phyloP scores from a whole-genome alignment of 2,329 filamentous ascomycete genomes.

The Aspergillus phoenicis region DNA sequence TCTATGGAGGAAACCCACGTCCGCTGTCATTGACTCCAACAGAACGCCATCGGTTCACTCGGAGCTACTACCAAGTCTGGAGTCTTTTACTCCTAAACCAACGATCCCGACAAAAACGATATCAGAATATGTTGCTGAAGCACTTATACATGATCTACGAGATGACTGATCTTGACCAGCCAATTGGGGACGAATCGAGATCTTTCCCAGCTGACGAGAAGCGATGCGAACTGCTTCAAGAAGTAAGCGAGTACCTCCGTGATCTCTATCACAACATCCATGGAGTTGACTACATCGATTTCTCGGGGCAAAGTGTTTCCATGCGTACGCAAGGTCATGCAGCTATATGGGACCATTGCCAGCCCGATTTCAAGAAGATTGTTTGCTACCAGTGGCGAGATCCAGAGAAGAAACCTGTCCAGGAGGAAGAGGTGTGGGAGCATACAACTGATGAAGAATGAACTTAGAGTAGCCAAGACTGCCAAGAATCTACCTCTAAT shows the following conservation, averaged over 20 bases:
- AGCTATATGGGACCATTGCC: neutral
- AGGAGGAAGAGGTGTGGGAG: neutral
- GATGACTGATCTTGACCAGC: neutral
- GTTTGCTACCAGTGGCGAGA: neutral
- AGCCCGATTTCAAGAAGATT: neutral
- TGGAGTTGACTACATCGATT: neutral
- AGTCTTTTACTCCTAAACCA: neutral
- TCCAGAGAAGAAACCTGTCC: neutral
- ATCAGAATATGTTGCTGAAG: neutral
- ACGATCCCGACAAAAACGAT: neutral
- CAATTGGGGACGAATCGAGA: neutral
- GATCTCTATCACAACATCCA: neutral
- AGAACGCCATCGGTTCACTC: neutral
- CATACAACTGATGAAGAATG: constrained; percentile 25
- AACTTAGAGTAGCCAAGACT: neutral
- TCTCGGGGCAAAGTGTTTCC: neutral
- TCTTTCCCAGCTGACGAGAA: neutral
- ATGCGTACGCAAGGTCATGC: neutral
- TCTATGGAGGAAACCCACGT: neutral
- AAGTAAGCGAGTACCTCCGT: neutral
- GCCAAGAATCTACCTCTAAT: no score
- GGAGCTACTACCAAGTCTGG: neutral
- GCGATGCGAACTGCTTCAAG: neutral
- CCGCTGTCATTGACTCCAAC: neutral
- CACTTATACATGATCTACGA: neutral